Percentiles rank a stretch among this genome's conserved stretches.
phyloP scores from a whole-genome alignment of 306 rosid species.

The Pyrus pyrifolia region DNA sequence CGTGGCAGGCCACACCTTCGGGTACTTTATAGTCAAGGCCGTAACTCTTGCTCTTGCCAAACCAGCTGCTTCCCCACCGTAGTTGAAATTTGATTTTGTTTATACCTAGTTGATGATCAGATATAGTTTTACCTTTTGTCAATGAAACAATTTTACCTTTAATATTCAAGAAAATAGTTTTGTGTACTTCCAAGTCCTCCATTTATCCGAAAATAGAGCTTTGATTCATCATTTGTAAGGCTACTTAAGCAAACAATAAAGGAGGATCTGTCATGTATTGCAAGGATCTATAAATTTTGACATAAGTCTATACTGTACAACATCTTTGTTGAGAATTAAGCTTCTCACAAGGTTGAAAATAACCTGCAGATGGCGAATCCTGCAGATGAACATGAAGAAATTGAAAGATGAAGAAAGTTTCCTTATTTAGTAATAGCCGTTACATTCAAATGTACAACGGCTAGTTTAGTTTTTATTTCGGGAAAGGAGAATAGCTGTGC shows the following conservation, averaged over 20 bases:
- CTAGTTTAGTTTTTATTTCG: too few species aligned
- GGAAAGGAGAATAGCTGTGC: too few species aligned
- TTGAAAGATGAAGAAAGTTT: too few species aligned
- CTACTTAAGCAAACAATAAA: neutral
- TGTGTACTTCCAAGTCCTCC: too few species aligned
- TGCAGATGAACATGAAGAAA: too few species aligned
- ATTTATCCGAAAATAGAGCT: neutral
- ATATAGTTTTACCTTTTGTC: neutral
- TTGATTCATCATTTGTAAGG: neutral
- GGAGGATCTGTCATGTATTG: neutral
- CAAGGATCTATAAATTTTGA: too few species aligned
- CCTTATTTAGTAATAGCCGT: too few species aligned
- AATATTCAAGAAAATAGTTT: neutral
- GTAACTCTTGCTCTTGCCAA: constrained; percentile 26
- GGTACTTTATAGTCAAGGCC: constrained; percentile 41
- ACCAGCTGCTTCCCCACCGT: neutral
- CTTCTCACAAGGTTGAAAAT: too few species aligned
- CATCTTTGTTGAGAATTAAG: too few species aligned
- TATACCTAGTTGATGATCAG: neutral
- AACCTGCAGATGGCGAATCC: too few species aligned
- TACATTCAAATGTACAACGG: too few species aligned
- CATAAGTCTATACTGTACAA: too few species aligned
- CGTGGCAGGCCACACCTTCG: constrained; percentile 53
- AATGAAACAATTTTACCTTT: neutral
- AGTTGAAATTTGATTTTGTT: constrained; percentile 19